phyloP scores from a whole-genome alignment of 495 filamentous ascomycete species.

The Penicillium coprophilum region DNA sequence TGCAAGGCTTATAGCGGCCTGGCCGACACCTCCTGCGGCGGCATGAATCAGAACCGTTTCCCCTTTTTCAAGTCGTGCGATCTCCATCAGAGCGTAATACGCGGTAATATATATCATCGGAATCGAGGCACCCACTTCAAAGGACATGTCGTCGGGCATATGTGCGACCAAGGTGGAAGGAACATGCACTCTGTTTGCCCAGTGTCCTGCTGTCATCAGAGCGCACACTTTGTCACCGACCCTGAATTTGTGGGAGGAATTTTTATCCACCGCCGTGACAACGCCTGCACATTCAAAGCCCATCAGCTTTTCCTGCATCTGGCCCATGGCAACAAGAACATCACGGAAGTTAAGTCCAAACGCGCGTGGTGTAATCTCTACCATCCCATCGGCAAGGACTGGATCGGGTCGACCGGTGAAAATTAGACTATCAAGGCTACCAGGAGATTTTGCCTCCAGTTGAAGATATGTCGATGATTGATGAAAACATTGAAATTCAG shows the following conservation, averaged over 20 bases:
- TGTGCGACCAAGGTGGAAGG: constrained; percentile 1
- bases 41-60: constrained; percentile 58
- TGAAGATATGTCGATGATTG: background rate
- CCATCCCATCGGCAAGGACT: background rate
- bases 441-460: background rate
- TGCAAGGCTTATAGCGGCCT: constrained; percentile 57
- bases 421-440: background rate
- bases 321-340: constrained; percentile 39
- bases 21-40: constrained; percentile 55
- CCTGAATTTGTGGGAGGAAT: constrained; percentile 22
- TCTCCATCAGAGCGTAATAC: constrained; percentile 46
- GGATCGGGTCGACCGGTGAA: background rate
- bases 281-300: constrained; percentile 46
- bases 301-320: constrained; percentile 23
- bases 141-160: constrained; percentile 15
- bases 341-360: constrained; percentile 49
- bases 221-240: constrained; percentile 44
- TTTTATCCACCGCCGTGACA: constrained; percentile 23
- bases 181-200: background rate
- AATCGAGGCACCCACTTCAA: constrained; percentile 52
- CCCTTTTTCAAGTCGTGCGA: constrained; percentile 34
- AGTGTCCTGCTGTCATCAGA: background rate
- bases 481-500: background rate
- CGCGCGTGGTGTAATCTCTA: constrained; percentile 28
- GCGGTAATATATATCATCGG: constrained; percentile 53